Conservation (phyloP, 1,284 basidiomycete species). For the Gastroboletus turbinatus region DNA sequence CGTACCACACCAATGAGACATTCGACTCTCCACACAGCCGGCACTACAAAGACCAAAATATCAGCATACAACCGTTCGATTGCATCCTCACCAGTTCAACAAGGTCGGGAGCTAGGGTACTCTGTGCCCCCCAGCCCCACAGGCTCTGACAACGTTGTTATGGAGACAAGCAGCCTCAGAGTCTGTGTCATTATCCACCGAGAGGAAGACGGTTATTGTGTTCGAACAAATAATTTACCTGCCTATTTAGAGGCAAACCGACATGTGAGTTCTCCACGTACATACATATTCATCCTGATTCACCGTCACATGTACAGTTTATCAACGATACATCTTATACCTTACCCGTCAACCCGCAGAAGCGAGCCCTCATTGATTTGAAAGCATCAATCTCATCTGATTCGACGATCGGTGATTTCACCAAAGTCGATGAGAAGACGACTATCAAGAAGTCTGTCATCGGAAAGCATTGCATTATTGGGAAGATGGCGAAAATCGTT, state of each 20-base stretch:
- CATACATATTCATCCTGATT: neutral
- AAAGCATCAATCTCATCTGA: constrained; percentile 87
- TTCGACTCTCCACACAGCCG: constrained; percentile 47
- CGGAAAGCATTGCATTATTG: constrained; percentile 87
- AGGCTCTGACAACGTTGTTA: constrained; percentile 40
- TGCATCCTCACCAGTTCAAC: constrained; percentile 25
- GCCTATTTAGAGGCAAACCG: constrained; percentile 84
- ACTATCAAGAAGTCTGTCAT: constrained; percentile 88
- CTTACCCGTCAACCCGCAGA: constrained; percentile 59
- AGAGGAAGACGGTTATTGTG: constrained; percentile 57
- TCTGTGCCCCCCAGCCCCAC: constrained; percentile 46
- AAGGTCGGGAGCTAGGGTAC: constrained; percentile 19
- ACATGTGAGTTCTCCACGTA: constrained; percentile 44
- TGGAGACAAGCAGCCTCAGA: constrained; percentile 47
- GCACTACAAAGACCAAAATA: constrained; percentile 14
- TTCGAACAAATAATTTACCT: constrained; percentile 82
- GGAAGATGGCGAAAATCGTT: constrained; percentile 80
- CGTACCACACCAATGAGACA: constrained; percentile 50
- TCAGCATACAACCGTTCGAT: constrained; percentile 4
- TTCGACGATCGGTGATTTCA: constrained; percentile 79
- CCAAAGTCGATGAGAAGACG: constrained; percentile 80
- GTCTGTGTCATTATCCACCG: constrained; percentile 63
- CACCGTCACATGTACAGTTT: constrained; percentile 40
- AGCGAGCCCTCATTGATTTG: constrained; percentile 66
- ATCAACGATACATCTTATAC: constrained; percentile 51